Conservation (phyloP, 2,329 filamentous ascomycete species). For the Aspergillus tubingensis region DNA sequence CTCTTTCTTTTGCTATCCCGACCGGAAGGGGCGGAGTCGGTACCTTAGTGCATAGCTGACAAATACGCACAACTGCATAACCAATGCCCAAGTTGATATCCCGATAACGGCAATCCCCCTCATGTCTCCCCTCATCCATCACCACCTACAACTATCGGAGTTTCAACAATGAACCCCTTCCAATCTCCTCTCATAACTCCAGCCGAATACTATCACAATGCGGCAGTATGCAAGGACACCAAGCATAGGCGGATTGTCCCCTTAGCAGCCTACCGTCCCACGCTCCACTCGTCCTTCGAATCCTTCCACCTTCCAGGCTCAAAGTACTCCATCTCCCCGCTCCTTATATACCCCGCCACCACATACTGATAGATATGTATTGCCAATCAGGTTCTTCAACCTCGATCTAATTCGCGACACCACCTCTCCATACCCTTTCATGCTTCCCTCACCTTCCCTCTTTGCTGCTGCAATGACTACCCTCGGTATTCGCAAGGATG, state of each 20-base stretch:
- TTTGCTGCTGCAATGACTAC: slow-evolving; percentile 24
- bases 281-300: slow-evolving; percentile 16
- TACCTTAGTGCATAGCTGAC: not conserved
- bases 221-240: not conserved
- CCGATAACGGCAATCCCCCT: not conserved
- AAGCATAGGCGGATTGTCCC: slow-evolving; percentile 23
- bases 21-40: too few relatives aligned
- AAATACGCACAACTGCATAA: not conserved
- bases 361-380: not conserved
- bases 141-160: not conserved
- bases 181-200: slow-evolving; percentile 17
- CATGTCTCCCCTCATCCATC: not conserved
- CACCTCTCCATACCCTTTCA: slow-evolving; percentile 29
- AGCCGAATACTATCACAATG: slow-evolving; percentile 12
- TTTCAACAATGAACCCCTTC: slow-evolving; percentile 7
- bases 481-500: slow-evolving; percentile 25
- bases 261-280: slow-evolving; percentile 25
- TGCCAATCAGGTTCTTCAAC: slow-evolving; percentile 29
- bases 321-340: slow-evolving; percentile 16
- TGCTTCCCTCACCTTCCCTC: slow-evolving; percentile 27
- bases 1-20: too few relatives aligned
- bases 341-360: not conserved
- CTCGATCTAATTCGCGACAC: slow-evolving; percentile 29
- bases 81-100: not conserved
- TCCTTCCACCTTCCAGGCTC: slow-evolving; percentile 27